Base-by-base conservation (phyloP, 805 yeast genomes). In the Cyberlindnera saturnus region DNA sequence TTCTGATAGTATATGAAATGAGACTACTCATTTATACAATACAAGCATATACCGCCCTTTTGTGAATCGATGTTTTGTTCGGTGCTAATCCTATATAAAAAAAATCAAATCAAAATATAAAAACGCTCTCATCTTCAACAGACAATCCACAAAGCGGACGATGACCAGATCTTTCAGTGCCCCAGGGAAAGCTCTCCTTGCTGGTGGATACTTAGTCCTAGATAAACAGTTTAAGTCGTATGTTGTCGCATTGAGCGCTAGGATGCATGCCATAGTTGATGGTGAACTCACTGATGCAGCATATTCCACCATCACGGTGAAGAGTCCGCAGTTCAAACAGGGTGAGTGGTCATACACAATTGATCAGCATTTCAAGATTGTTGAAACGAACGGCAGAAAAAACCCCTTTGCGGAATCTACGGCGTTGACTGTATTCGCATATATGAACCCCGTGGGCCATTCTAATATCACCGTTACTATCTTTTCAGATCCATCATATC, bases 171-270 rank as follows among this genome's bases (percentile, higher is more conserved):
- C 44, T 19, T 91, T 79, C 59, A 85, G 96, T 57, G 95, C 98
- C 0, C 97, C 99, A 0, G 97, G 98, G 0, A 93, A 93, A 62
- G 98, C 97, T 1, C 69, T 93, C 23, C 55, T 93, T 11, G 96
- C 93, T 1, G 99, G 99, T 16, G 99, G 99, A 0, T 93, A 93
- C 60, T 71, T 93, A 30, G 98, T 93, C 0, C 67, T 93, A 17
- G 93, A 86, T 45, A 90, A 90, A 0, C 63, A 62, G 32, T 90
- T 84, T 65, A 65, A 71, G 37, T 79, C 96, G 0, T 85, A 82
- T 59, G 95, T 86, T 4, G 81, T 91, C 11, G 98, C 96, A 0
- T 73, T 93, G 15, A 84, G 95, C 1, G 78, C 96, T 5, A 73
- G 98, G 49, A 91, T 93, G 86, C 90, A 90, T 60, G 87, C 95